Base-by-base conservation (phyloP, 805 yeast genomes). In the Candida stauntonica region DNA sequence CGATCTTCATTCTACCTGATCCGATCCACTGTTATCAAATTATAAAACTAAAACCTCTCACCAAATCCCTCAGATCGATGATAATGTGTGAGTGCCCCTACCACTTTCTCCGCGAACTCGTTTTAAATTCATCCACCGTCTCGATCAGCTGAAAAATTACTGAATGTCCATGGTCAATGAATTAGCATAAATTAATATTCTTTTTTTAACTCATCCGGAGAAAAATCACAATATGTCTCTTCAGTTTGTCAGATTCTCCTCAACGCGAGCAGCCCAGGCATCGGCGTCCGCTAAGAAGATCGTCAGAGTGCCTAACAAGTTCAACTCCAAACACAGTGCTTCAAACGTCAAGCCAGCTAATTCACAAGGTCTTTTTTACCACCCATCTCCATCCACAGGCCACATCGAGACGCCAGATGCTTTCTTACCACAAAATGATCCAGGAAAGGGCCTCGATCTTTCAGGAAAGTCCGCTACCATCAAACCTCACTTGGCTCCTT, bases 381-480 rank as follows among this genome's bases (percentile, higher is more conserved):
- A 74, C 46, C 80, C 79, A 15, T 73, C 86, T 29, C 88, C 87
- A 17, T 74, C 89, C 3, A 72, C 12, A 68, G 81, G 19, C 61
- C 73, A 11, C 63, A 70, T 41, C 63, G 60, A 72, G 65, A 57
- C 93, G 3, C 94, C 95, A 14, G 69, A 68, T 36, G 77, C 79
- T 3, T 86, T 86, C 57, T 59, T 86, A 40, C 87, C 93, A 9
- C 47, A 62, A 5, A 61, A 59, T 29, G 86, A 84, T 54, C 76
- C 78, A 30, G 72, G 93, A 48, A 67, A 69, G 37, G 62, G 58
- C 3, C 50, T 68, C 9, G 49, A 48, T 20, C 47, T 60, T 26
- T 53, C 61, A 8, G 57, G 59, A 17, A 46, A 46, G 18, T 44
- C 41, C 29, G 14, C 29, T 7, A 15, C 14, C 9, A 14, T 38